Evolutionary conservation across 2,329 filamentous ascomycete species (phyloP).

Genomic region (Lachnum nothofagi): DNA sequence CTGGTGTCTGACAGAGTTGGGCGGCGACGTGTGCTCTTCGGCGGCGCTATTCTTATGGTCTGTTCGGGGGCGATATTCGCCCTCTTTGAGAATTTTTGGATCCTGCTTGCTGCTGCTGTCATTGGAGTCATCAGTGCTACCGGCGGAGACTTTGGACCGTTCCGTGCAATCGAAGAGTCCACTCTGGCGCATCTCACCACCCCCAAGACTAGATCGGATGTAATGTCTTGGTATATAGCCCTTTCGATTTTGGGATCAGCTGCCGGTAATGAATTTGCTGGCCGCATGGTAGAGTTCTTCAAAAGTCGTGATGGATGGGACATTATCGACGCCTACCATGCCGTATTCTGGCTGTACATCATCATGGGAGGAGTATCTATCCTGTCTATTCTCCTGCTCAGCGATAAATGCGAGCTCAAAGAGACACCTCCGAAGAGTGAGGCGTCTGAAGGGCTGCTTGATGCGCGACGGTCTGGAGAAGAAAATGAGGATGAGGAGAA

Average conservation of each 20-base stretch:
- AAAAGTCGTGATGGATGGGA: conserved; percentile 40
- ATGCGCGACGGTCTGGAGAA: conserved; percentile 8
- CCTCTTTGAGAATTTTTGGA: conserved; percentile 48
- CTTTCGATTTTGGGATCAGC: conserved; percentile 55
- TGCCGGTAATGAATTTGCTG: conserved; percentile 52
- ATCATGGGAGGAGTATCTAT: conserved; percentile 53
- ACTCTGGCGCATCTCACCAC: conserved; percentile 50
- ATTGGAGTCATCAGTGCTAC: conserved; percentile 57
- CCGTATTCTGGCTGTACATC: conserved; percentile 54
- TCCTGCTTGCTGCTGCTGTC: conserved; percentile 51
- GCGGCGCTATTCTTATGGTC: conserved; percentile 51
- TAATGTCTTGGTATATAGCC: conserved; percentile 57
- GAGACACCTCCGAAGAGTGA: conserved; percentile 2
- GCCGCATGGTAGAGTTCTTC: conserved; percentile 52
- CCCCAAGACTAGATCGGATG: conserved; percentile 42
- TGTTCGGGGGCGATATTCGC: conserved; percentile 52
- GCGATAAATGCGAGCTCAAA: conserved; percentile 30
- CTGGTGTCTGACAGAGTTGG: conserved; percentile 54
- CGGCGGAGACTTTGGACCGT: conserved; percentile 58
- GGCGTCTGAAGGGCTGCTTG: conserved; percentile 17
- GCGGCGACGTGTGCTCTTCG: conserved; percentile 44
- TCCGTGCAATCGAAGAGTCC: conserved; percentile 56
- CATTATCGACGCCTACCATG: conserved; percentile 45
- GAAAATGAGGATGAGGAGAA: conserved; percentile 7
- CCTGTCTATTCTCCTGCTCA: conserved; percentile 46